A percentile compares a stretch with the other conserved stretches of the same genome.
Conservation (phyloP, 2,329 filamentous ascomycete genomes). For the Leptographium procerum region DNA sequence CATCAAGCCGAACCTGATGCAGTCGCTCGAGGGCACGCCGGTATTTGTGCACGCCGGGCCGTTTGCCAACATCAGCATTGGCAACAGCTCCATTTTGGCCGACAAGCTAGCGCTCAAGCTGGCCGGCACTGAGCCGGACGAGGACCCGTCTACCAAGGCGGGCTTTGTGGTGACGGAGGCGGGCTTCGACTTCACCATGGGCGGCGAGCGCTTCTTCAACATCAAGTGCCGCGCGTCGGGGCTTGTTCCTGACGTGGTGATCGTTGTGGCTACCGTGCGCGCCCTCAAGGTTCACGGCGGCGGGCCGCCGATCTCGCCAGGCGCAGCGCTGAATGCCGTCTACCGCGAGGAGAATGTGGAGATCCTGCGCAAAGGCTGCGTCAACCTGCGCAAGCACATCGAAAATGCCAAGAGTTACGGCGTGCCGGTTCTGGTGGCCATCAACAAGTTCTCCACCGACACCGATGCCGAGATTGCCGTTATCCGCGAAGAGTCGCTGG, state of each 20-base stretch:
- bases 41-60: constrained; percentile 96
- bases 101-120: constrained; percentile 95
- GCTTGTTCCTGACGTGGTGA: constrained; percentile 82
- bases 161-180: constrained; percentile 96
- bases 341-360: constrained; percentile 94
- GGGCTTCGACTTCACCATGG: constrained; percentile 99
- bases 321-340: constrained; percentile 71
- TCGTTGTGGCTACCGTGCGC: constrained; percentile 89
- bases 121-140: constrained; percentile 83
- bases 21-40: constrained; percentile 90
- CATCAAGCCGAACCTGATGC: constrained; percentile 98
- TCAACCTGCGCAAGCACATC: constrained; percentile 95
- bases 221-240: constrained; percentile 97
- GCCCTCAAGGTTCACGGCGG: constrained; percentile 96
- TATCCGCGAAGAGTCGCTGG: constrained; percentile 79
- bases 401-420: constrained; percentile 80
- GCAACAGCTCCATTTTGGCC: constrained; percentile 87
- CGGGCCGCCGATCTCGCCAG: constrained; percentile 84
- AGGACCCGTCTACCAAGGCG: constrained; percentile 69
- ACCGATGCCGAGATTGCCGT: constrained; percentile 85
- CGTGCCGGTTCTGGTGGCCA: constrained; percentile 87
- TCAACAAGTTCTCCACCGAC: constrained; percentile 94
- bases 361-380: constrained; percentile 75
- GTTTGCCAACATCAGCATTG: constrained; percentile 97
- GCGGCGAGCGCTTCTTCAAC: constrained; percentile 98